Evolutionary conservation across 164 flowering plant genomes (phyloP), one percentile per base, ranked within the genome.

Genomic region (Platanus orientalis): DNA sequence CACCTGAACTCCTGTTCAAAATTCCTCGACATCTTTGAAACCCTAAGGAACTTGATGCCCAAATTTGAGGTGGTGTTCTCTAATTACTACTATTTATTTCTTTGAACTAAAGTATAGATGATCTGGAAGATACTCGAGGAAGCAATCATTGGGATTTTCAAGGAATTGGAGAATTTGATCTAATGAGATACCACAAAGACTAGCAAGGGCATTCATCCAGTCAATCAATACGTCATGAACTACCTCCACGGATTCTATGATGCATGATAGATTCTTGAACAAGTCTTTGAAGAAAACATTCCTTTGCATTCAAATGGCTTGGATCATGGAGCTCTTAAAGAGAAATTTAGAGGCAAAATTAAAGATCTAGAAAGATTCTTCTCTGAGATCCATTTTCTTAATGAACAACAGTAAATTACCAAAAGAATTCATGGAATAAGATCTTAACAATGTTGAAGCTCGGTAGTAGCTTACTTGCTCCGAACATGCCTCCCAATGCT

Each of bases 241-340:
- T 95, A 95, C 67, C 79, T 92, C 34, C 78, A 86, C 0, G 96
- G 95, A 0, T 96, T 96, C 0, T 88, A 90, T 40, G 72, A 86
- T 2, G 83, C 93, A 0, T 60, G 81, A 5, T 76, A 74, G 50
- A 83, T 94, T 0, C 78, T 95, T 0, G 96, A 88, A 39, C 96
- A 84, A 58, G 80, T 95, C 11, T 90, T 91, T 56, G 89, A 84
- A 26, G 92, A 88, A 21, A 72, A 61, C 27, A 51, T 51, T 27
- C 64, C 26, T 21, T 61, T 71, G 0, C 57, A 88, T 90, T 2
- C 96, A 92, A 63, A 79, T 91, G 66, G 83, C 71, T 30, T 95
- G 97, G 99, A 83, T 85, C 23, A 88, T 95, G 99, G 96, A 92
- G 79, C 80, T 95, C 5, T 54, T 95, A 44, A 96, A 88, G 79